Evolutionary conservation across 768 basidiomycete species (phyloP), one percentile per base, ranked within the genome.

Genomic region (Coprinellus aureogranulatus): DNA sequence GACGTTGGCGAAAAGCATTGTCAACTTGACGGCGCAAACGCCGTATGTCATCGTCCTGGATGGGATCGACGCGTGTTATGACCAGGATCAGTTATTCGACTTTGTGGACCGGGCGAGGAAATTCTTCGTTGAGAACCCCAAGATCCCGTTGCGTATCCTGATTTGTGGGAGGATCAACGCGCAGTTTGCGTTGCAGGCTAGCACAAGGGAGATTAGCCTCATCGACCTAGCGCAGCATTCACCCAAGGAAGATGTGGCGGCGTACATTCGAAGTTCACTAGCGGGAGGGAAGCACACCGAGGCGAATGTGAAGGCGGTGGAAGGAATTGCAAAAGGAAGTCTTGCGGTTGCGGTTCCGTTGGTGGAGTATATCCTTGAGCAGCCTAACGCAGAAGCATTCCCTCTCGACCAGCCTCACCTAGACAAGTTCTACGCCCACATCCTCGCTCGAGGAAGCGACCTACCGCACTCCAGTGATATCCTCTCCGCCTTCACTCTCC

Each of bases 61-160:
- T 49, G 64, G 62, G 9, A 44, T 65, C 26, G 64, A 66, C 20
- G 60, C 64, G 52, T 66, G 65, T 37, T 14, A 34, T 11, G 57
- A 53, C 16, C 12, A 53, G 11, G 53, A 55, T 1, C 28, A 28
- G 12, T 60, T 63, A 11, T 39, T 47, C 2, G 48, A 62, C 12
- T 39, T 67, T 3, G 11, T 67, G 4, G 23, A 53, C 11, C 51
- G 31, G 10, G 50, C 50, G 34, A 25, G 27, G 6, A 23, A 39
- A 16, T 37, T 37, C 34, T 52, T 52, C 50, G 39, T 20, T 8
- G 31, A 39, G 1, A 52, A 52, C 31, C 50, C 50, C 27, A 37
- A 20, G 27, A 4, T 52, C 11, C 50, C 50, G 16, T 20, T 52
- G 5, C 34, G 34, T 6, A 22, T 52, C 23, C 30, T 52, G 20